Evolutionary conservation across 805 yeast species (phyloP).

Genomic region (Hanseniaspora taiwanica): DNA sequence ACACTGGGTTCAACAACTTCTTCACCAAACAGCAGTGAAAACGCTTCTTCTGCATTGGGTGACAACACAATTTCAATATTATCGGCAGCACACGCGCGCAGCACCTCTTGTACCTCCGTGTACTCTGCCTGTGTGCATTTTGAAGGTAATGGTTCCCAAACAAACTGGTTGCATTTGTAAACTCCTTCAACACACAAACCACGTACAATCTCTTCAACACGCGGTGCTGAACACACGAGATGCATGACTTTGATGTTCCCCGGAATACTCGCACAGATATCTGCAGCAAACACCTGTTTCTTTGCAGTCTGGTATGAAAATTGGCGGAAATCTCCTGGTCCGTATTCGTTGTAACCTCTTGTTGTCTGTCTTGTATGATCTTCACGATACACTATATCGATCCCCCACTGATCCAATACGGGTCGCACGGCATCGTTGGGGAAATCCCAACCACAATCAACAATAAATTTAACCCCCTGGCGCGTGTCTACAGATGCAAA

Average conservation of each 20-base stretch:
- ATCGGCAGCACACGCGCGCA: slow-evolving; percentile 7
- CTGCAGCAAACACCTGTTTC: slow-evolving; percentile 42
- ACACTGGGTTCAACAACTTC: slow-evolving; percentile 2
- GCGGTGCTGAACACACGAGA: slow-evolving; percentile 56
- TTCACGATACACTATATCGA: slow-evolving; percentile 44
- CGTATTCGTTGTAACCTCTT: slow-evolving; percentile 69
- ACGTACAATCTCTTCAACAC: slow-evolving; percentile 39
- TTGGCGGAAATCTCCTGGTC: slow-evolving; percentile 41
- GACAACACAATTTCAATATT: slow-evolving; percentile 30
- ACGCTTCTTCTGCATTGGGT: slow-evolving; percentile 80
- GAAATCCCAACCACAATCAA: slow-evolving; percentile 74
- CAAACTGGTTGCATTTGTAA: slow-evolving; percentile 26
- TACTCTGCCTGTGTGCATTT: slow-evolving; percentile 45
- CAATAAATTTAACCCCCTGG: slow-evolving; percentile 47
- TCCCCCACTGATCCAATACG: slow-evolving; percentile 44
- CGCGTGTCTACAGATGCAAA: too few relatives aligned
- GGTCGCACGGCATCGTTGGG: slow-evolving; percentile 31
- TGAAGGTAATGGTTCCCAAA: slow-evolving; percentile 86
- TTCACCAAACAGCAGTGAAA: slow-evolving; percentile 2
- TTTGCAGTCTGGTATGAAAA: slow-evolving; percentile 57
- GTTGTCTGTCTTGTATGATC: slow-evolving; percentile 50
- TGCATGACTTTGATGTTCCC: slow-evolving; percentile 36
- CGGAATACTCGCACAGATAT: slow-evolving; percentile 20
- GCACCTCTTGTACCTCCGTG: slow-evolving; percentile 11
- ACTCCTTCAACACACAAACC: slow-evolving; percentile 12